Conservation (phyloP, 305 asterid species). For the Stenogyne calaminthoides region DNA sequence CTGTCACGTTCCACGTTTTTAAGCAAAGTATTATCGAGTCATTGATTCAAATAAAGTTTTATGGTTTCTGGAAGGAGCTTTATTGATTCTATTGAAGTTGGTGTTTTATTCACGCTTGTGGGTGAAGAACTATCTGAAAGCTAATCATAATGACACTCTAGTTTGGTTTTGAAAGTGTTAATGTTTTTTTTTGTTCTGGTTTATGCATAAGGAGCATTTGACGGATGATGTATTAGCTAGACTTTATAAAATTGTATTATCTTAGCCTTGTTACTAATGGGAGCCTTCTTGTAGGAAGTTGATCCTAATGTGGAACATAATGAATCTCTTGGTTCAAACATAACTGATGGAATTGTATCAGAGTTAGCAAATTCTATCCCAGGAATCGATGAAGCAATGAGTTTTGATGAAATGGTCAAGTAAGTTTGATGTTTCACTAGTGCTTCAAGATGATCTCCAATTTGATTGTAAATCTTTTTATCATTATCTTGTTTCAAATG, state of each 20-base stretch:
- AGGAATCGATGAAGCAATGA: slow-evolving; percentile 98
- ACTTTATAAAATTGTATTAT: background rate
- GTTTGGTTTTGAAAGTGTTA: slow-evolving; percentile 9
- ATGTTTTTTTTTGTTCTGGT: background rate
- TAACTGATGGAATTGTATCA: slow-evolving; percentile 72
- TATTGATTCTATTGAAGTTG: background rate
- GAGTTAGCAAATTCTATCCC: slow-evolving; percentile 91
- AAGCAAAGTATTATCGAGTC: background rate
- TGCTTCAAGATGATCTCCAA: slow-evolving; percentile 1
- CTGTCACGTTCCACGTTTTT: too few species aligned
- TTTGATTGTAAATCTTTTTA: background rate
- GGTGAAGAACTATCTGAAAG: background rate
- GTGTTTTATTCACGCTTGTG: slow-evolving; percentile 4
- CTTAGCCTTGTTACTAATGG: slow-evolving; percentile 1
- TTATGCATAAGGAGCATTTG: background rate
- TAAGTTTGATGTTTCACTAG: slow-evolving; percentile 39
- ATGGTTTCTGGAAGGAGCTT: background rate
- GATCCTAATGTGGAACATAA: slow-evolving; percentile 91
- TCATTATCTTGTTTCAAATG: background rate
- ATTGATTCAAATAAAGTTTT: background rate
- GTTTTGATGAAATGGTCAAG: slow-evolving; percentile 98
- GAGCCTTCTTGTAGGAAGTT: slow-evolving; percentile 62
- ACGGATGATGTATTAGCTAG: background rate
- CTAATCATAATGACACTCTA: background rate
- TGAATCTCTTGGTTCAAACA: slow-evolving; percentile 54